A percentile compares a stretch with the other conserved stretches of the same genome.
Conservation (phyloP, 208 protist genomes). For the Crithidia expoeki region DNA sequence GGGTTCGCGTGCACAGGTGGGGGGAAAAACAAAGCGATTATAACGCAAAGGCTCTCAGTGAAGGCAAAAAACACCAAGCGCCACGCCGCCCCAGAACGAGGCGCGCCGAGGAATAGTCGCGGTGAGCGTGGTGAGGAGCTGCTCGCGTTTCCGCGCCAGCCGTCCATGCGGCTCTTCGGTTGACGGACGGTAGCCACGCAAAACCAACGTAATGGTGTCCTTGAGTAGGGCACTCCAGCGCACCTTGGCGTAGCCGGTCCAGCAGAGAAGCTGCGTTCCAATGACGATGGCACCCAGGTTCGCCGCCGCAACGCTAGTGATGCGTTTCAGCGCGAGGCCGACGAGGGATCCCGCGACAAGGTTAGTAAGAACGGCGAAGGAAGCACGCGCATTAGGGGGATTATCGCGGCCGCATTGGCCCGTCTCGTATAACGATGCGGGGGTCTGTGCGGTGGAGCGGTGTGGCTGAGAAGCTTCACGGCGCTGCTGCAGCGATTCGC, state of each 20-base stretch:
- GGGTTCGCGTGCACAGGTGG: no score
- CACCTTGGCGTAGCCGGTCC: slow-evolving; percentile 65
- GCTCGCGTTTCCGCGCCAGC: slow-evolving; percentile 25
- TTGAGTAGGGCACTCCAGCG: slow-evolving; percentile 48
- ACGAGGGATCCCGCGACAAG: slow-evolving; percentile 28
- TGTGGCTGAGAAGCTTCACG: slow-evolving; percentile 16
- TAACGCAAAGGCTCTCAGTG: neutral
- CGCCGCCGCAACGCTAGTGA: slow-evolving; percentile 20
- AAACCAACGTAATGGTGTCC: slow-evolving; percentile 34
- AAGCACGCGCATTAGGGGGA: slow-evolving; percentile 24
- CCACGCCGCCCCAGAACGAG: slow-evolving; percentile 54
- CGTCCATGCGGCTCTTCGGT: slow-evolving; percentile 2
- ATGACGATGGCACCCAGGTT: slow-evolving; percentile 37
- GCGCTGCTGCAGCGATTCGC: neutral
- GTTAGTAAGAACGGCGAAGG: slow-evolving; percentile 38
- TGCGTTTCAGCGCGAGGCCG: slow-evolving; percentile 28
- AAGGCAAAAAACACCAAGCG: slow-evolving; percentile 33
- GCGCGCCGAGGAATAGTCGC: slow-evolving; percentile 41
- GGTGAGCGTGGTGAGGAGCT: slow-evolving; percentile 38
- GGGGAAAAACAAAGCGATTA: no score
- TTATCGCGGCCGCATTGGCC: neutral
- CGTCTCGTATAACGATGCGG: slow-evolving; percentile 2
- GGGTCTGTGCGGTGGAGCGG: neutral
- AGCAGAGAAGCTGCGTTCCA: slow-evolving; percentile 53
- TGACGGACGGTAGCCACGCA: slow-evolving; percentile 27